These are phyloP conservation scores for Coemansia sp. DNA, from an alignment of 192 early-diverging fungal genomes.

Conservation along the genomic window DNA sequence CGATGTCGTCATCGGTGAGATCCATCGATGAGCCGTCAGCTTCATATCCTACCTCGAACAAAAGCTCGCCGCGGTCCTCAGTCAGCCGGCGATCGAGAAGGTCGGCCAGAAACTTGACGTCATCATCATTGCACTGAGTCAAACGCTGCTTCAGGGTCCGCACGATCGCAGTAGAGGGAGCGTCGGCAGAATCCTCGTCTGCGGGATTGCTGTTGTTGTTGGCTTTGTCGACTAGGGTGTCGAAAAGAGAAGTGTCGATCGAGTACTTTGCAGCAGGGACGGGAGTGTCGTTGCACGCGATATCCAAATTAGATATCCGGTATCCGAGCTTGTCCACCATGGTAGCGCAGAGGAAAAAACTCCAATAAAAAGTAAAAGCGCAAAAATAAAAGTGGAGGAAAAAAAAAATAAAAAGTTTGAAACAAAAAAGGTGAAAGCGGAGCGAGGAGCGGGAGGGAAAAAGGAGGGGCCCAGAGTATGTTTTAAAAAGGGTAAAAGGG, in stretches of 20 bases:
- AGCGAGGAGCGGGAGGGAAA: background rate
- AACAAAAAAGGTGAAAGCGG: background rate
- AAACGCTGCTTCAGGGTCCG: constrained; percentile 57
- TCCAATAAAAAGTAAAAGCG: background rate
- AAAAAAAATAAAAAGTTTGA: background rate
- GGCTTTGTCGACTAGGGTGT: constrained; percentile 44
- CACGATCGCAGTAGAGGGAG: background rate
- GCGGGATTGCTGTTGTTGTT: constrained; percentile 1
- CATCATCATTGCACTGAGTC: constrained; percentile 38
- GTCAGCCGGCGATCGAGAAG: constrained; percentile 55
- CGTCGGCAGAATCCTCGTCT: background rate
- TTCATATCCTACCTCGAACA: constrained; percentile 78
- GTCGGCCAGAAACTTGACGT: constrained; percentile 51
- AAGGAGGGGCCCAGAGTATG: background rate
- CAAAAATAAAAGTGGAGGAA: background rate
- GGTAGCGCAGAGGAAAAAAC: background rate
- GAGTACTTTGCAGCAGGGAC: constrained; percentile 33
- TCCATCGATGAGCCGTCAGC: constrained; percentile 77
- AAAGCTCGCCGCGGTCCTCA: constrained; percentile 70
- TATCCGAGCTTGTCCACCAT: constrained; percentile 22
- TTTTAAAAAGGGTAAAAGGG: background rate
- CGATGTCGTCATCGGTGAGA: constrained; percentile 58
- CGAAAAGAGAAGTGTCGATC: constrained; percentile 49
- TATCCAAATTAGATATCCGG: constrained; percentile 21
- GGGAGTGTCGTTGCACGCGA: background rate